Conservation (phyloP, 495 filamentous ascomycete species). For the Xylaria bambusicola region DNA sequence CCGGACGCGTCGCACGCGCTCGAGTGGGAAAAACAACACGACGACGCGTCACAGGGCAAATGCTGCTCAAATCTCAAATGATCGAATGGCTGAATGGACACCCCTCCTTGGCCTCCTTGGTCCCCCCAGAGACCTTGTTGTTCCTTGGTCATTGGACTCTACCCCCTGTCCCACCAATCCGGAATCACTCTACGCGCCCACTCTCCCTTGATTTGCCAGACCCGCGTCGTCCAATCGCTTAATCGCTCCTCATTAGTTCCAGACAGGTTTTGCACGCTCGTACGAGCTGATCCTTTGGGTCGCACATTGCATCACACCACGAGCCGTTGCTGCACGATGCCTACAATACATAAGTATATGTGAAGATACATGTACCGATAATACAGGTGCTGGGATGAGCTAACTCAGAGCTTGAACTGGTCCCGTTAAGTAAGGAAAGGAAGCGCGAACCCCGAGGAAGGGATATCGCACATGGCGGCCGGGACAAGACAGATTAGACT, state of each 20-base stretch:
- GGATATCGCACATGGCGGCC: neutral
- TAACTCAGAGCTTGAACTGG: no score
- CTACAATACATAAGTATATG: no score
- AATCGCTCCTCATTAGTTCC: slow-evolving; percentile 24
- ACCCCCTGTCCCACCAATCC: slow-evolving; percentile 21
- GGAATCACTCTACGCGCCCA: slow-evolving; percentile 30
- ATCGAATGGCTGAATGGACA: no score
- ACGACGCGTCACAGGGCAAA: slow-evolving; percentile 16
- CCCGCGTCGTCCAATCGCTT: slow-evolving; percentile 29
- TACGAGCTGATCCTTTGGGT: slow-evolving; percentile 14
- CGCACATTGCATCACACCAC: slow-evolving; percentile 18
- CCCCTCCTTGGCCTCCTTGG: slow-evolving; percentile 9
- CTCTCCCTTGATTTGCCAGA: neutral
- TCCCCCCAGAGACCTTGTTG: no score
- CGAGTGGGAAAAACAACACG: slow-evolving; percentile 13
- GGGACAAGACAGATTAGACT: neutral
- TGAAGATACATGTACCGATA: slow-evolving; percentile 8
- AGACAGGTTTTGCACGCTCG: slow-evolving; percentile 28
- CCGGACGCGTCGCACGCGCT: slow-evolving; percentile 13
- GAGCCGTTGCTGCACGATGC: slow-evolving; percentile 12
- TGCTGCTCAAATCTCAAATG: no score
- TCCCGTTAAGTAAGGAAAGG: no score
- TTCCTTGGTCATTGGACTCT: no score
- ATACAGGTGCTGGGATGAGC: neutral
- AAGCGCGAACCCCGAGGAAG: neutral